phyloP scores from a whole-genome alignment of 306 rosid species.

The Dalbergia cultrata region DNA sequence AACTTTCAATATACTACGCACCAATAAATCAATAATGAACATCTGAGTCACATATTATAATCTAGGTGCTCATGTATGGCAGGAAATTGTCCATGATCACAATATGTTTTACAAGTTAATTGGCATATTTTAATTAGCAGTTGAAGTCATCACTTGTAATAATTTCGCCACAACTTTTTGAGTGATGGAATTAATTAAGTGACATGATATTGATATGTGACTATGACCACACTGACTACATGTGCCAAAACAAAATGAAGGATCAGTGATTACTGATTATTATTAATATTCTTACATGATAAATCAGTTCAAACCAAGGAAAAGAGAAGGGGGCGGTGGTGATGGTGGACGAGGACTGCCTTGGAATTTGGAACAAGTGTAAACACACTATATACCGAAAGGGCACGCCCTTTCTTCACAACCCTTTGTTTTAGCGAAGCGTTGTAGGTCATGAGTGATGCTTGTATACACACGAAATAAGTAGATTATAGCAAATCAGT shows the following conservation, averaged over 20 bases:
- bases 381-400: constrained; percentile 1
- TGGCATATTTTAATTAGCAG: background rate
- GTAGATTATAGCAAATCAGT: background rate
- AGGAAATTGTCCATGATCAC: background rate
- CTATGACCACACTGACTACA: constrained; percentile 21
- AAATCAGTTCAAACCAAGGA: background rate
- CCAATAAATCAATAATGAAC: background rate
- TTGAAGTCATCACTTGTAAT: background rate
- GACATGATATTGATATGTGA: constrained; percentile 32
- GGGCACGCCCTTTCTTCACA: background rate
- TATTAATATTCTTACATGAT: background rate
- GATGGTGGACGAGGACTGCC: background rate
- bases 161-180: background rate
- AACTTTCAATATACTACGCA: background rate
- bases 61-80: background rate
- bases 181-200: background rate
- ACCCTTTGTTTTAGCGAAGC: background rate
- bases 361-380: constrained; percentile 30
- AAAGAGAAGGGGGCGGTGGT: no score
- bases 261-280: background rate
- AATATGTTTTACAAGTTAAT: background rate
- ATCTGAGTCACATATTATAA: background rate
- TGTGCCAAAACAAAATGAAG: background rate
- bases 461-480: background rate
- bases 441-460: background rate